phyloP scores from a whole-genome alignment of 495 filamentous ascomycete genomes.

The Lasiosphaeria hispida region DNA sequence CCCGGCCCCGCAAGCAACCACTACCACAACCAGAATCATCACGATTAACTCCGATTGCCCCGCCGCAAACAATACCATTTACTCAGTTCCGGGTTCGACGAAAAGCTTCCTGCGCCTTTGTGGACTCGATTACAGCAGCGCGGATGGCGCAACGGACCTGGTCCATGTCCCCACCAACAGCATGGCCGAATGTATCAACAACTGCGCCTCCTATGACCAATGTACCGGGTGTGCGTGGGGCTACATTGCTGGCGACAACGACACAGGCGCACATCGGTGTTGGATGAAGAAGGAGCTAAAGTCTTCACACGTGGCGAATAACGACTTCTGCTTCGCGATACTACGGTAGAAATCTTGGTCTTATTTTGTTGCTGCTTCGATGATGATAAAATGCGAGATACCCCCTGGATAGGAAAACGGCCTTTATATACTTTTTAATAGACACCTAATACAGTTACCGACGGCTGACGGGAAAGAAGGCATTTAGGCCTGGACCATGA shows the following conservation, averaged over 20 bases:
- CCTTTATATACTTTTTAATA: no score
- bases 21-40: background rate
- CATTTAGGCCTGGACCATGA: no score
- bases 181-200: conserved; percentile 46
- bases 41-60: conserved; percentile 35
- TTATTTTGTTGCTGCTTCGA: background rate
- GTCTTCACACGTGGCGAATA: conserved; percentile 29
- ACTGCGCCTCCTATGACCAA: conserved; percentile 37
- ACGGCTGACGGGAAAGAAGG: no score
- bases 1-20: conserved; percentile 15
- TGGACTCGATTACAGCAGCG: conserved; percentile 42
- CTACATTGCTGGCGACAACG: conserved; percentile 36
- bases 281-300: conserved; percentile 43
- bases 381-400: conserved; percentile 4
- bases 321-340: conserved; percentile 45
- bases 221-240: conserved; percentile 48
- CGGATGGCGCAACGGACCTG: conserved; percentile 37
- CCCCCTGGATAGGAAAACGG: background rate
- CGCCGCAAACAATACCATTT: conserved; percentile 43
- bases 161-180: conserved; percentile 35
- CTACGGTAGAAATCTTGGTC: conserved; percentile 20
- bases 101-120: conserved; percentile 45
- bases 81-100: conserved; percentile 39
- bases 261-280: conserved; percentile 34
- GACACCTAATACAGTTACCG: no score